These are phyloP conservation scores for Hippophae rhamnoides DNA, from an alignment of 306 rosid genomes.

Conservation along the genomic window DNA sequence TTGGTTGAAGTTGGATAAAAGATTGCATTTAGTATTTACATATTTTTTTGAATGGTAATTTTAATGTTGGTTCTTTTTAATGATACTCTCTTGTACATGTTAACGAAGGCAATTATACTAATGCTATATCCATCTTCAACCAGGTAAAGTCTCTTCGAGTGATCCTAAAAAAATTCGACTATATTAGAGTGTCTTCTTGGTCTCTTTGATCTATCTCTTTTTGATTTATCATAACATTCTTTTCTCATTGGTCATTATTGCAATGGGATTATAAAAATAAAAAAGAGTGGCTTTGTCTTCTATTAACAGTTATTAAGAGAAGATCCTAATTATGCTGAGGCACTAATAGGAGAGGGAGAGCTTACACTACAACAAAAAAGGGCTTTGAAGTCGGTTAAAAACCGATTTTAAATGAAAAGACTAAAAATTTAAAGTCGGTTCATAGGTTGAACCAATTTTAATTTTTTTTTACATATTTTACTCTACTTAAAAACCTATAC, in stretches of 20 bases:
- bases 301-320: constrained; percentile 68
- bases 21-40: constrained; percentile 11
- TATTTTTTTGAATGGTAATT: not conserved
- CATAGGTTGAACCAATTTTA: too few species aligned
- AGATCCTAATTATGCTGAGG: constrained; percentile 90
- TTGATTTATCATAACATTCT: not conserved
- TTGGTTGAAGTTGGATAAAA: not conserved
- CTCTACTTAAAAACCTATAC: too few species aligned
- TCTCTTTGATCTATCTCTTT: too few species aligned
- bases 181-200: not conserved
- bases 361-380: constrained; percentile 10
- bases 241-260: not conserved
- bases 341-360: constrained; percentile 96
- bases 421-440: too few species aligned
- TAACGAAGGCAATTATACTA: constrained; percentile 86
- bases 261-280: not conserved
- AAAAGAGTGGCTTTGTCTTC: constrained; percentile 4
- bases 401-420: too few species aligned
- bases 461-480: too few species aligned
- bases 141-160: constrained; percentile 42
- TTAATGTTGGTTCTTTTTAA: constrained; percentile 10
- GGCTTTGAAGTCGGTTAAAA: too few species aligned
- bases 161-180: constrained; percentile 3
- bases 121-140: constrained; percentile 80
- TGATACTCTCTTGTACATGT: constrained; percentile 44